Base-by-base conservation (phyloP, 768 basidiomycete species). In the Suillus hirtellus region DNA sequence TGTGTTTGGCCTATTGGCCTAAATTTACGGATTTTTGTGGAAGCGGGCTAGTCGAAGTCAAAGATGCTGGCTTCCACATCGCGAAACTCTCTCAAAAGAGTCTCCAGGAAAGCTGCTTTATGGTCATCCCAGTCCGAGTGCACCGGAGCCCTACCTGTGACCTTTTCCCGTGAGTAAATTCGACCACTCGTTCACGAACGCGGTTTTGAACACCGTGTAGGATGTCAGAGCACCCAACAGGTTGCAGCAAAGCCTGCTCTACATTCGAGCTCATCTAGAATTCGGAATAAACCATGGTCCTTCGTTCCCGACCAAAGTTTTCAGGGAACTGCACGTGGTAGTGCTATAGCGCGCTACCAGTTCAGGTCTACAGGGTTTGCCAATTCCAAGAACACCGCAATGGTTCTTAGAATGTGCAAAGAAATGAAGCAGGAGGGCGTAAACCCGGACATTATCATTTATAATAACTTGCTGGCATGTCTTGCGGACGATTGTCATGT, bases 391-490 rank as follows among this genome's bases (percentile, higher is more conserved):
- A 60, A 19, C 14, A 6, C 17, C 75, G 60, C 65, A 74, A 34
- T 66, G 84, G 11, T 19, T 21, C 71, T 78, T 61, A 58, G 68
- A 72, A 4, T 70, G 77, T 58, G 56, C 40, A 71, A 76, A 14
- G 73, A 81, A 49, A 91, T 93, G 89, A 92, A 90, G 69, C 65
- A 68, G 0, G 70, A 78, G 14, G 77, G 79, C 21, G 71, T 89
- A 12, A 46, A 66, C n/a, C 90, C 92, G 0, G 81, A 87, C 66
- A 42, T 81, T 17, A 67, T 74, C 40, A 81, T 84, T 0, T 93
- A 92, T 71, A 82, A 86, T 64, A 72, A 77, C 4, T 74, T 93
- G 4, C 76, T 93, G 40, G 70, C 76, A 3, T 80, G 84, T 43
- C 79, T 85, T 61, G 79, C 82, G 0, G 66, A 70, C 8, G 76